phyloP scores from a whole-genome alignment of 2,329 filamentous ascomycete genomes.

The Trichoderma oligosporum region DNA sequence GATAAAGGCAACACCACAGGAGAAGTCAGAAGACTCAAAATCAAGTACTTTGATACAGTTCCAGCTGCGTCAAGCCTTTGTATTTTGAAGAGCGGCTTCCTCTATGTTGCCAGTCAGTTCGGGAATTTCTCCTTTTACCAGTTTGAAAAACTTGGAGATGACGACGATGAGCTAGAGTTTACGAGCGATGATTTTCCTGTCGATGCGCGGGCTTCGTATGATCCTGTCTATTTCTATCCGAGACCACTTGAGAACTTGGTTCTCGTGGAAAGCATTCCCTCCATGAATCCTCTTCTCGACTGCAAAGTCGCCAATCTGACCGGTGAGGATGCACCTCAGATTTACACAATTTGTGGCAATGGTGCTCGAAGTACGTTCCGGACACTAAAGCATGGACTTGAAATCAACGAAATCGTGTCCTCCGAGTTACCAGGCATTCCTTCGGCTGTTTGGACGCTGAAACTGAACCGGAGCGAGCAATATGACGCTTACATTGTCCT shows the following conservation, averaged over 20 bases:
- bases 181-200: constrained; percentile 76
- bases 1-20: constrained; percentile 72
- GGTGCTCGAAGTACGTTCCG: constrained; percentile 87
- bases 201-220: constrained; percentile 67
- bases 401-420: constrained; percentile 93
- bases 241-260: constrained; percentile 76
- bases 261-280: constrained; percentile 77
- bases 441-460: constrained; percentile 92
- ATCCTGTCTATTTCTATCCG: constrained; percentile 81
- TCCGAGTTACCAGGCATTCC: constrained; percentile 87
- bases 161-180: constrained; percentile 86
- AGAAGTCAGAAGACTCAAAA: constrained; percentile 77
- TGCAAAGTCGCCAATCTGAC: constrained; percentile 89
- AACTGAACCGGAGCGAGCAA: constrained; percentile 73
- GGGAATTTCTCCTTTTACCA: constrained; percentile 96
- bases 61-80: constrained; percentile 82
- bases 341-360: constrained; percentile 87
- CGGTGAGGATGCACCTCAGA: constrained; percentile 91
- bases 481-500: constrained; percentile 96
- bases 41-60: constrained; percentile 98
- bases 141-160: constrained; percentile 94
- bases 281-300: constrained; percentile 87
- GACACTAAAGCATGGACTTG: constrained; percentile 85
- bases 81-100: constrained; percentile 91
- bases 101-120: constrained; percentile 88